Evolutionary conservation across 2,329 filamentous ascomycete genomes (phyloP), one percentile per base, ranked within the genome.

Genomic region (Penicillium sp.): DNA sequence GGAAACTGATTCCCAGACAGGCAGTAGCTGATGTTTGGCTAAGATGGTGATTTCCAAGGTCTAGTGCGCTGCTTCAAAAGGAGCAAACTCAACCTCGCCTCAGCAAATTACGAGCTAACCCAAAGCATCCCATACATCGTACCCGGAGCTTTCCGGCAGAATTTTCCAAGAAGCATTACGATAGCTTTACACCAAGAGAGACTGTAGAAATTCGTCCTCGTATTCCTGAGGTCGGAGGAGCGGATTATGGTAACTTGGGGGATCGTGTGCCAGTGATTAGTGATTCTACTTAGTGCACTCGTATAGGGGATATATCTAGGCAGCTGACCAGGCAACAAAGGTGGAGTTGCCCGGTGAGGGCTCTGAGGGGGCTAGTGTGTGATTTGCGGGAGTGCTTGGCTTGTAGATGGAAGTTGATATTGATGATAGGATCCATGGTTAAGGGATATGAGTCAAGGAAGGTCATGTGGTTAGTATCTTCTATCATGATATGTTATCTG

Each of bases 51-150:
- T 31, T 31, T 31, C 1, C 11, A 1, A 31, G 29, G 11, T 31
- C 29, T 33, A 16, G 31, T 11, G 11, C 31, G 4, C 31, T 33
- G 13, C 1, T 1, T 16, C 13, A 14, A 33, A 33, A 93, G 0
- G 82, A 87, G 60, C 78, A 90, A 90, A 69, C 77, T 91, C 7
- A 87, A 84, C 1, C 81, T 90, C 1, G 87, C 89, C 0, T 88
- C 81, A 1, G 84, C 84, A 4, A 88, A 83, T 74, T 92, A 93
- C 26, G 26, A 8, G 1, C 26, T 26, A 26, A 26, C 86, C 0
- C 81, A 86, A 37, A 78, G 81, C 0, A 80, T 93, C 13, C 9
- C 26, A 26, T 26, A 26, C 26, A 8, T 9, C 8, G 26, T 8
- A 26, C 8, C 7, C 8, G 26, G 8, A 26, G 26, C 6, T 26